Percentiles rank a stretch among this genome's conserved stretches.
phyloP scores from a whole-genome alignment of 257 asterid genomes.

The Capsicum pubescens region DNA sequence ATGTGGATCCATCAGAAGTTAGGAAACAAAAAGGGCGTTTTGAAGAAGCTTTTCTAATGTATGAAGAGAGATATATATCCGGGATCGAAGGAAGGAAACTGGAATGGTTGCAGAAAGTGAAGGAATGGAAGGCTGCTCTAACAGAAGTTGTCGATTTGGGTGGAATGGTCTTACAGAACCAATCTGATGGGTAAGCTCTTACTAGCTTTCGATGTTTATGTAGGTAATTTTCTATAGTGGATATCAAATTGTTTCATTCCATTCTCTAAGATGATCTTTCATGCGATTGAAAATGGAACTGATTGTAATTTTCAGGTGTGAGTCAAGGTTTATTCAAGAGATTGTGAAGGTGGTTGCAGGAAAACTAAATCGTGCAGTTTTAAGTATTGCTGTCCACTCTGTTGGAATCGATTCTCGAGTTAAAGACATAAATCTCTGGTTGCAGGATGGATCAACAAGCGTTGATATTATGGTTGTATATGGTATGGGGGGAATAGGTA shows the following conservation, averaged over 20 bases:
- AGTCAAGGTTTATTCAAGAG: conserved; percentile 34
- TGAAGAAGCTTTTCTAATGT: conserved; percentile 1
- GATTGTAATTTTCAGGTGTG: conserved; percentile 27
- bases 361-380: conserved; percentile 10
- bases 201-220: not conserved
- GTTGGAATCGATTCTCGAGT: conserved; percentile 35
- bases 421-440: conserved; percentile 28
- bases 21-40: conserved; percentile 26
- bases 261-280: not conserved
- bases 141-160: conserved; percentile 34
- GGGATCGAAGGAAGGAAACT: conserved; percentile 14
- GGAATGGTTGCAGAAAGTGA: conserved; percentile 17
- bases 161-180: conserved; percentile 33
- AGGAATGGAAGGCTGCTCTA: conserved; percentile 30
- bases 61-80: not conserved
- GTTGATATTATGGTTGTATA: conserved; percentile 21
- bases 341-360: conserved; percentile 30
- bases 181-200: conserved; percentile 29
- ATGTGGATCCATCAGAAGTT: conserved; percentile 32
- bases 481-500: conserved; percentile 37
- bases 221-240: not conserved
- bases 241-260: not conserved
- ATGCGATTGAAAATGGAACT: not conserved
- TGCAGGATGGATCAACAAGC: conserved; percentile 20
- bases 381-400: not conserved